These are phyloP conservation scores for Sambucus nigra DNA, from an alignment of 129 eudicot genomes.

Conservation along the genomic window DNA sequence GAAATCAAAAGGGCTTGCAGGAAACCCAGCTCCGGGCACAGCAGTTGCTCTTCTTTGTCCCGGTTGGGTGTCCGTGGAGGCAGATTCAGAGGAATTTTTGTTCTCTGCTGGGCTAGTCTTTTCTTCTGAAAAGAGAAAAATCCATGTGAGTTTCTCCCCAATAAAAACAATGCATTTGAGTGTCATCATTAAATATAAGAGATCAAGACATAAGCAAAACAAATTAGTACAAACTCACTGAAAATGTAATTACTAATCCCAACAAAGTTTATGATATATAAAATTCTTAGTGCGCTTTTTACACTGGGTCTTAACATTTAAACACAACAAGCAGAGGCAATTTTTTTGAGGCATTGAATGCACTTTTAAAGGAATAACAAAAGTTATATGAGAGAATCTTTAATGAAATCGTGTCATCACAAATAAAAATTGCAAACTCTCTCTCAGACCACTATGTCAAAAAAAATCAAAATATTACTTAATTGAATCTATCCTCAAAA, in stretches of 20 bases:
- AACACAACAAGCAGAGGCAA: background rate
- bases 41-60: constrained; percentile 31
- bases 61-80: constrained; percentile 31
- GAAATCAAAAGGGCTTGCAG: constrained; percentile 79
- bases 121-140: constrained; percentile 30
- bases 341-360: background rate
- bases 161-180: background rate
- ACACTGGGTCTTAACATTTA: background rate
- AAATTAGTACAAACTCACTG: background rate
- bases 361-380: background rate
- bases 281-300: background rate
- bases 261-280: background rate
- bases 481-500: background rate
- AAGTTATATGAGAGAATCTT: background rate
- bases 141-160: background rate
- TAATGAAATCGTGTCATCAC: background rate
- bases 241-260: background rate
- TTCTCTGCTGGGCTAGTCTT: constrained; percentile 22
- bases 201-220: background rate
- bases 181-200: background rate
- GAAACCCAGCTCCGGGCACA: constrained; percentile 43
- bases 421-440: background rate
- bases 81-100: constrained; percentile 27
- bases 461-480: too few relatives aligned
- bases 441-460: background rate